Evolutionary conservation across 139 green algal genomes (phyloP).

Genomic region (Chlamydomonas sphaeroides): DNA sequence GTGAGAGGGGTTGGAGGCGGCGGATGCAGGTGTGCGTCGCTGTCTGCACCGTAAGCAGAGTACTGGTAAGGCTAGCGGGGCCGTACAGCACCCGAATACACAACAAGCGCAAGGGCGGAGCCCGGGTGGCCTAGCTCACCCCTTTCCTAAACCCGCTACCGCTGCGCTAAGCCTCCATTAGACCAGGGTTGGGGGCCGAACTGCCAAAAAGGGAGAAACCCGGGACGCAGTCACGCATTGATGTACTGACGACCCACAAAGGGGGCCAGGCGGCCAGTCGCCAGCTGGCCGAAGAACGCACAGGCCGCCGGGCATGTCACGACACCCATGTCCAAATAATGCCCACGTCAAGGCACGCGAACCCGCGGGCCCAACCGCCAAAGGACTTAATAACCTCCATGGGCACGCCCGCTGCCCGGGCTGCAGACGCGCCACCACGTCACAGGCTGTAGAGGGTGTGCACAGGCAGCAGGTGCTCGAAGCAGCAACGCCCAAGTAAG

Average conservation of each 20-base stretch:
- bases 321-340: conserved; percentile 8
- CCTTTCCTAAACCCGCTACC: not conserved
- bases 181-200: not conserved
- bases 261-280: not conserved
- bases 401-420: not conserved
- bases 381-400: conserved; percentile 6
- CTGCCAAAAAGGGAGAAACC: conserved; percentile 1
- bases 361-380: not conserved
- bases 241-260: not conserved
- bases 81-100: no score
- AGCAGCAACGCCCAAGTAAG: not conserved
- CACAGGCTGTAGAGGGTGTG: not conserved
- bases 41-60: no score
- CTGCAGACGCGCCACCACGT: conserved; percentile 9
- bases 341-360: not conserved
- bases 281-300: not conserved
- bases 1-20: no score
- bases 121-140: no score
- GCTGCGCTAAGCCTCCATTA: not conserved
- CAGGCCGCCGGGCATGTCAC: not conserved
- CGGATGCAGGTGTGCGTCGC: no score
- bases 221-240: not conserved
- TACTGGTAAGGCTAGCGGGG: no score
- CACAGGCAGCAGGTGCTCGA: not conserved
- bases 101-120: no score